Base-by-base conservation (phyloP, 345 rosid species). In the Corchorus olitorius region DNA sequence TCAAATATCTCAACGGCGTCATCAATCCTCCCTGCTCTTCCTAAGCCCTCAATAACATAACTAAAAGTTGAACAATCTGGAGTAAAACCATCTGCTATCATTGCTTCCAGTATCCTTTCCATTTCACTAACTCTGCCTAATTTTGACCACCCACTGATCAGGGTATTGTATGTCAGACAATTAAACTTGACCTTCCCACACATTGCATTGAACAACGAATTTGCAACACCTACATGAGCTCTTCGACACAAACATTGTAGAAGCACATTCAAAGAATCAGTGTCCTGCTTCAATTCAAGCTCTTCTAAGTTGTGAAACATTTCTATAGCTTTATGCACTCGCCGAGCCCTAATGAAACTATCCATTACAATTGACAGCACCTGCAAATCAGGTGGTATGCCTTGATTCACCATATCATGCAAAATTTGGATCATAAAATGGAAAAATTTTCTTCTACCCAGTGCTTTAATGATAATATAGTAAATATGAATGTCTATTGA, bases 71-170 rank as follows among this genome's bases (percentile, higher is more conserved):
- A 78, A 87, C 87, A 84, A 80, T 87, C 83, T 4, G 94, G 90
- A 79, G 35, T 58, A 27, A 89, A 78, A 41, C 92, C 97, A 83
- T 76, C 77, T 37, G 79, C 89, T 17, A 83, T 83, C 97, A 93
- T 87, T 81, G 78, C 88, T 81, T 86, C 86, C 85, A 92, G 62
- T 63, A 88, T 54, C 83, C 83, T 88, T 77, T 87, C 92, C 39
- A 90, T 89, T 69, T 87, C 89, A 73, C 78, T 73, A 50, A 89
- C 83, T 70, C 84, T 85, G 49, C 96, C 98, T 45, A 82, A 78
- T 79, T 86, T 90, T n/a, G 98, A 86, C 97, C 98, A 95, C 60
- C 96, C 99, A 53, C 83, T 75, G 4, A 93, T 78, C 53, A 92
- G 72, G 59, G 81, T 75, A 65, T 93, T 88, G 81, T 93, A 93